Conservation (phyloP, 1,139 yeast species). For the Taphrina populina region DNA sequence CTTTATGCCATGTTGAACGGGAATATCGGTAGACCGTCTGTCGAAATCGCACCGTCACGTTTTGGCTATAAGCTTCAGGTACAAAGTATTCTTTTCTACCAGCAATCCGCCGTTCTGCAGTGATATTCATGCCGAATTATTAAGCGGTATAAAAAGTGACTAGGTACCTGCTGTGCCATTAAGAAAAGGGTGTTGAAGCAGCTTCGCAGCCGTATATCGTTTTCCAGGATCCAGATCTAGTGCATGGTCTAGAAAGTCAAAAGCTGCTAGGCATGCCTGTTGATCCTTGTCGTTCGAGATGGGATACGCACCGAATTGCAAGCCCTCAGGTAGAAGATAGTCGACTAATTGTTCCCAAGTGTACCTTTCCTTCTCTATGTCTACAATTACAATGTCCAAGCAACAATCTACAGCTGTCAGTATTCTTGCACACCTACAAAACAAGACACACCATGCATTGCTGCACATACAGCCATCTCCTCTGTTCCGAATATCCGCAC, state of each 20-base stretch:
- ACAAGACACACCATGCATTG: conserved; percentile 30
- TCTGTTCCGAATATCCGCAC: conserved; percentile 34
- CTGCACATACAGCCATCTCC: conserved; percentile 36
- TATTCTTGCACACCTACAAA: no score
- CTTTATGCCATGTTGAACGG: conserved; percentile 52
- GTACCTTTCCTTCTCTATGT: background rate
- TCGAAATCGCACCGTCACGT: no score
- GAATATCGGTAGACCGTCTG: no score
- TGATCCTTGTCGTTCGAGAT: conserved; percentile 16
- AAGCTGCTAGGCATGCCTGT: conserved; percentile 6
- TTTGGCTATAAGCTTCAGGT: no score
- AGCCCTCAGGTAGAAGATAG: background rate
- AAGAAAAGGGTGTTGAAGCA: conserved; percentile 33
- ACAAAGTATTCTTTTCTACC: no score
- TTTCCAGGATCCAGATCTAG: conserved; percentile 32
- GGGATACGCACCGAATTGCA: conserved; percentile 19
- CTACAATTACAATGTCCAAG: conserved; percentile 9
- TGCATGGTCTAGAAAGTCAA: conserved; percentile 33
- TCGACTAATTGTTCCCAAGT: conserved; percentile 21
- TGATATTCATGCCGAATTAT: no score
- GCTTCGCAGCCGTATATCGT: conserved; percentile 31
- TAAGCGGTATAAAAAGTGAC: no score
- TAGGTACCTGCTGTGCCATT: no score
- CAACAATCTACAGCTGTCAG: conserved; percentile 7
- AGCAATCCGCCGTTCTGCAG: no score